Evolutionary conservation across 495 filamentous ascomycete species (phyloP), one percentile per base, ranked within the genome.

Genomic region (Pseudomonodictys pantanalensis): DNA sequence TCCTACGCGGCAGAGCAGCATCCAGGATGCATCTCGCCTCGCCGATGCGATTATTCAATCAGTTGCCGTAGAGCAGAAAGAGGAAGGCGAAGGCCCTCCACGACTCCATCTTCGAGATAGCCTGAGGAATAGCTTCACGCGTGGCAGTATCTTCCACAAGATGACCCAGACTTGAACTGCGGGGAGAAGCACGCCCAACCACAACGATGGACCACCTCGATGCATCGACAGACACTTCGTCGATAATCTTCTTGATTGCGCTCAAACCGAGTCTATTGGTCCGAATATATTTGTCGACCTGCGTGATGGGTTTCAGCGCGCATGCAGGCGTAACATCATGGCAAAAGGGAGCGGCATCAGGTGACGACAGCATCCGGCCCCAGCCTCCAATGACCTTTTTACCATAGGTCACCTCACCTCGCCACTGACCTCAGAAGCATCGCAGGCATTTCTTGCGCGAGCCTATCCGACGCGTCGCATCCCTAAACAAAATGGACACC

Each of bases 61-160:
- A 64, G 43, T 41, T n/a, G n/a, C 46, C 11, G 54, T 64, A 7
- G 55, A 35, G 11, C 41, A 50, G 23, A 39, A 64, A 44, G 25
- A 64, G 15, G 20, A 15, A 18, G 15, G n/a, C 22, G 61, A 64
- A 46, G 57, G 48, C 3, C 57, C 48, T 17, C 57, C 57, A 2
- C 45, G 45, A 15, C 25, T 59, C 15, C 1, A 42, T 1, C 17
- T 59, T 12, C 47, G 56, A 1, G 46, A 59, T 24, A 41, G 23
- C n/a, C 22, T 59, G 33, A 7, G 23, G 20, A 42, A 52, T 23
- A 38, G 30, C 18, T 52, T 52, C 18, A 38, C 38, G 3, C 38
- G 38, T 3, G 38, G 38, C 3, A 41, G 4, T 3, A 41, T 41
- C 5, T 15, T 41, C 38, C 15, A 18, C 38, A 3, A 3, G 38